These are phyloP conservation scores for Apiospora arundinis DNA, from an alignment of 2,329 filamentous ascomycete species.

Conservation along the genomic window DNA sequence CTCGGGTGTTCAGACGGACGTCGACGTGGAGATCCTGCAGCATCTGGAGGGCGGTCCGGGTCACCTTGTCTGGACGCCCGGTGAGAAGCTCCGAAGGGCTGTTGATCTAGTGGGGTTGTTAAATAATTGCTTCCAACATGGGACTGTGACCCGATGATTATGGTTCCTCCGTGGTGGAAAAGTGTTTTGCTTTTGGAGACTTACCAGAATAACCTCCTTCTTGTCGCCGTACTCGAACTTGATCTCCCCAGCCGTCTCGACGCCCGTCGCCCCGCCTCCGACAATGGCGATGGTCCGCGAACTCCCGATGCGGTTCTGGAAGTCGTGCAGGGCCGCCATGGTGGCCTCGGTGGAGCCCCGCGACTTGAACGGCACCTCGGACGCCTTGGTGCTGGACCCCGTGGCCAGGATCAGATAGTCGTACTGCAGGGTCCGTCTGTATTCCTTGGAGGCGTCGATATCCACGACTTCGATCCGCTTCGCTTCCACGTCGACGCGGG, in stretches of 20 bases:
- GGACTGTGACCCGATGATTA: too few relatives aligned
- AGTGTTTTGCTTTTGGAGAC: conserved; percentile 22
- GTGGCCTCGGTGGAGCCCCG: conserved; percentile 50
- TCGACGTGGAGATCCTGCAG: conserved; percentile 22
- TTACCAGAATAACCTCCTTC: conserved; percentile 32
- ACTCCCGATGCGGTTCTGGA: conserved; percentile 45
- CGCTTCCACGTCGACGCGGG: conserved; percentile 46
- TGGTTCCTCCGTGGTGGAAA: too few relatives aligned
- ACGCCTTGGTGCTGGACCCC: conserved; percentile 50
- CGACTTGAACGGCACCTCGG: conserved; percentile 56
- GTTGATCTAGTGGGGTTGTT: too few relatives aligned
- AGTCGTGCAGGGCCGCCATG: conserved; percentile 44
- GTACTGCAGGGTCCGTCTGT: conserved; percentile 48
- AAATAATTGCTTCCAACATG: too few relatives aligned
- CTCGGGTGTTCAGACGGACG: conserved; percentile 24
- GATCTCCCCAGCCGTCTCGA: conserved; percentile 59
- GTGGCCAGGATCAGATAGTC: conserved; percentile 62
- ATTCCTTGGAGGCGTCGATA: conserved; percentile 39
- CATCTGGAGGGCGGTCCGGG: conserved; percentile 22
- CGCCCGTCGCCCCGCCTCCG: conserved; percentile 57
- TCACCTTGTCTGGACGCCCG: conserved; percentile 20
- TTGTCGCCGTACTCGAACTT: conserved; percentile 49
- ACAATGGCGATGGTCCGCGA: conserved; percentile 57
- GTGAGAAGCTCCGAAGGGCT: conserved; percentile 14
- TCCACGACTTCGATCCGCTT: conserved; percentile 46